Evolutionary conservation across 2,329 filamentous ascomycete species (phyloP), one percentile per base, ranked within the genome.

Genomic region (Cadophora gregata): DNA sequence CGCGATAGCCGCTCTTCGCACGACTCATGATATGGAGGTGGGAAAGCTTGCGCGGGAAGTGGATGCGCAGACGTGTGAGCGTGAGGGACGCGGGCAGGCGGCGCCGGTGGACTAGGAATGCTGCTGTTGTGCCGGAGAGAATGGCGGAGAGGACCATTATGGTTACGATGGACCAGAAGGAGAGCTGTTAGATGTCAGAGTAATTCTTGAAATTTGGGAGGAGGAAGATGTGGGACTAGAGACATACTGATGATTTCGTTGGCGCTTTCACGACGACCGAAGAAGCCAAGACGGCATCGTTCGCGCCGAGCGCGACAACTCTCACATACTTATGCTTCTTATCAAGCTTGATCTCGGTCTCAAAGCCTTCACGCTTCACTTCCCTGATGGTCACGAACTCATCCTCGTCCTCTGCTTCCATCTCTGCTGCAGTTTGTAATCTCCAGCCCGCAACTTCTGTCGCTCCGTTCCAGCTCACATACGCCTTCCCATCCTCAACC

Each of bases 391-490:
- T 67, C 24, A 63, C 64, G 25, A 65, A 70, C 19, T 65, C 67
- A 3, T 66, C 47, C 48, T 66, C 64, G 9, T 47, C 45, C 16
- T 55, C 29, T 10, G 53, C 65, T 12, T 60, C 53, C 38, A 33
- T 27, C 29, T 50, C 24, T 27, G 45, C 29, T 14, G 56, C 66
- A 25, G 24, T 67, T 45, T 69, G 64, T 24, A 73, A 59, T 31
- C 60, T 60, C 68, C 70, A 73, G 4, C 56, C 53, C n/a, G 61
- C 67, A 29, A 77, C 73, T 47, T 77, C 74, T 10, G 76, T 78
- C 12, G 76, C 76, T 27, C 77, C 76, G 59, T 78, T 78, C 77
- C 76, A 78, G 60, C 74, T 76, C 27, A 76, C 69, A 51, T 76
- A 78, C 3, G 73, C 60, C 9, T 63, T 68, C 3, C 72, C 71